Percentiles rank a stretch among this genome's conserved stretches.
Evolutionary conservation across 2,329 filamentous ascomycete species (phyloP).

Genomic region (Neonectria magnoliae): DNA sequence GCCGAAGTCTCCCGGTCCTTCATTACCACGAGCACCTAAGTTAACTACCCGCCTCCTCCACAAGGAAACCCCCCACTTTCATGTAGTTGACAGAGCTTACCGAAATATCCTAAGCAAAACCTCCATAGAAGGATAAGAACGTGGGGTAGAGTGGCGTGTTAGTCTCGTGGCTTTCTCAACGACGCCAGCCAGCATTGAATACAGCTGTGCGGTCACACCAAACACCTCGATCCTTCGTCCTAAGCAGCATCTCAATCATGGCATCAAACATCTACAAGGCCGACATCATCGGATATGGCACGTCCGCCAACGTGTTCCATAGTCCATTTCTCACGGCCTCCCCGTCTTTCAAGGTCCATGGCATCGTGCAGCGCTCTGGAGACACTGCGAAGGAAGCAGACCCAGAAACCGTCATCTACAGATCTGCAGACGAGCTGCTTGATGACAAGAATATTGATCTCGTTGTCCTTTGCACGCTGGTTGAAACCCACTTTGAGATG

Average conservation of each 20-base stretch:
- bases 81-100: neutral
- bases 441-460: neutral
- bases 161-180: neutral
- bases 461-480: slow-evolving; percentile 1
- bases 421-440: neutral
- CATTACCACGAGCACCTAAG: neutral
- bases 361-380: neutral
- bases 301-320: slow-evolving; percentile 3
- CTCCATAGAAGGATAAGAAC: neutral
- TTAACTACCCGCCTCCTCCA: no score
- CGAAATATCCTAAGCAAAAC: neutral
- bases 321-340: neutral
- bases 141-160: neutral
- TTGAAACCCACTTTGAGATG: slow-evolving; percentile 2
- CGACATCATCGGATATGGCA: neutral
- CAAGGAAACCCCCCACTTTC: neutral
- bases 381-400: neutral
- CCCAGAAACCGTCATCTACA: neutral
- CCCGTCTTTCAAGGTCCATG: neutral
- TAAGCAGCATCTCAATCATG: neutral
- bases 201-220: neutral
- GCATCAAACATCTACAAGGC: neutral
- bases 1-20: neutral
- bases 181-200: neutral
- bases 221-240: neutral